phyloP scores from a whole-genome alignment of 345 rosid genomes.

The Adansonia digitata region DNA sequence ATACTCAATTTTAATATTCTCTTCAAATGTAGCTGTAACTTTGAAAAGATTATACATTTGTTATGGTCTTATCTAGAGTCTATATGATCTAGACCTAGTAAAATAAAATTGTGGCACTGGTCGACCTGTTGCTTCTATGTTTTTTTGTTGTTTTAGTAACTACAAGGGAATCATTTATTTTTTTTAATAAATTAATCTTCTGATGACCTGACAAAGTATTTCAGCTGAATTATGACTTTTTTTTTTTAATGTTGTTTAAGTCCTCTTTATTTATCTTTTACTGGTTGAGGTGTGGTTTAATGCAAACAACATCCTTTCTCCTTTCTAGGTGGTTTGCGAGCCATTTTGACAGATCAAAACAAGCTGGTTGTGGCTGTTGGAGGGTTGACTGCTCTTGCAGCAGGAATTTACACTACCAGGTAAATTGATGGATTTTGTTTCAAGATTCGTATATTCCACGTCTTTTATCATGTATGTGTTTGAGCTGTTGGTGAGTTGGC shows the following conservation, averaged over 20 bases:
- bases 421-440: constrained; percentile 23
- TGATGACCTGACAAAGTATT: not conserved
- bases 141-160: not conserved
- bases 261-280: constrained; percentile 12
- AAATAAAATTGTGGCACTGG: not conserved
- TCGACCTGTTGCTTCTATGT: not conserved
- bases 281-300: constrained; percentile 6
- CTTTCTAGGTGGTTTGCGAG: constrained; percentile 73
- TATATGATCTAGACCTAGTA: not conserved
- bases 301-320: constrained; percentile 7
- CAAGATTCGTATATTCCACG: not conserved
- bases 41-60: not conserved
- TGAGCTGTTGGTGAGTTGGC: not conserved
- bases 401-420: constrained; percentile 97
- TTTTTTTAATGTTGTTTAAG: not conserved
- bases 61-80: not conserved
- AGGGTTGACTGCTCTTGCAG: constrained; percentile 96
- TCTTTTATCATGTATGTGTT: not conserved
- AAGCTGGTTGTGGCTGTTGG: constrained; percentile 95
- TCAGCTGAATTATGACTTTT: constrained; percentile 2
- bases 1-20: not conserved
- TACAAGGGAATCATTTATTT: not conserved
- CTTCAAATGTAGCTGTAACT: not conserved
- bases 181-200: not conserved
- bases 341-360: constrained; percentile 90